Conservation (phyloP, 2,329 filamentous ascomycete species). For the Epicoccum sorghinum region DNA sequence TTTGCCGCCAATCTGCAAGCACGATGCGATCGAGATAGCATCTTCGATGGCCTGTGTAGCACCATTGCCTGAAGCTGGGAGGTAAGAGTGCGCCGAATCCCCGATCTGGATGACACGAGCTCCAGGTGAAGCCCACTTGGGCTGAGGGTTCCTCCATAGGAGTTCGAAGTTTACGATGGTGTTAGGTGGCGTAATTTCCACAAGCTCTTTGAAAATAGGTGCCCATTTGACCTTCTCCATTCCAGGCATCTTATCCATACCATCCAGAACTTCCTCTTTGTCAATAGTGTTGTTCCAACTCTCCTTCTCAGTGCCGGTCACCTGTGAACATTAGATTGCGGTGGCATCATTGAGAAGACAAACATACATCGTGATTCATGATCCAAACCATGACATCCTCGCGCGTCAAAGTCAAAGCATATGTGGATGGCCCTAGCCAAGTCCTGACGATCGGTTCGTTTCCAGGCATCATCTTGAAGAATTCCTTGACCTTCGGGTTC, state of each 20-base stretch:
- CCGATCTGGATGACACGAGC: constrained; percentile 54
- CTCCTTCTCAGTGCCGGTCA: constrained; percentile 53
- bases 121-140: constrained; percentile 51
- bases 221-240: constrained; percentile 52
- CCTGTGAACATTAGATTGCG: constrained; percentile 34
- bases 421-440: constrained; percentile 52
- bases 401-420: constrained; percentile 53
- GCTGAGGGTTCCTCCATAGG: constrained; percentile 55
- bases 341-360: neutral
- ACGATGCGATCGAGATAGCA: constrained; percentile 53
- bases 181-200: constrained; percentile 52
- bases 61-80: constrained; percentile 54
- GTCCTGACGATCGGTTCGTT: constrained; percentile 55
- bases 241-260: constrained; percentile 53
- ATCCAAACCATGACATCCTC: constrained; percentile 58
- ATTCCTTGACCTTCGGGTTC: constrained; percentile 54
- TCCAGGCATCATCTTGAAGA: constrained; percentile 52
- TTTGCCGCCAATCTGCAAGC: constrained; percentile 53
- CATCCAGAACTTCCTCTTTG: constrained; percentile 52
- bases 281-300: constrained; percentile 57
- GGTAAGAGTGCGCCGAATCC: constrained; percentile 54
- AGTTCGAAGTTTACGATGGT: constrained; percentile 58
- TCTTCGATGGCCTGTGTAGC: constrained; percentile 58
- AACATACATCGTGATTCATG: constrained; percentile 55
- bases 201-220: constrained; percentile 54